Evolutionary conservation across 139 green algal species (phyloP).

Genomic region (Astrephomene gubernaculifera): DNA sequence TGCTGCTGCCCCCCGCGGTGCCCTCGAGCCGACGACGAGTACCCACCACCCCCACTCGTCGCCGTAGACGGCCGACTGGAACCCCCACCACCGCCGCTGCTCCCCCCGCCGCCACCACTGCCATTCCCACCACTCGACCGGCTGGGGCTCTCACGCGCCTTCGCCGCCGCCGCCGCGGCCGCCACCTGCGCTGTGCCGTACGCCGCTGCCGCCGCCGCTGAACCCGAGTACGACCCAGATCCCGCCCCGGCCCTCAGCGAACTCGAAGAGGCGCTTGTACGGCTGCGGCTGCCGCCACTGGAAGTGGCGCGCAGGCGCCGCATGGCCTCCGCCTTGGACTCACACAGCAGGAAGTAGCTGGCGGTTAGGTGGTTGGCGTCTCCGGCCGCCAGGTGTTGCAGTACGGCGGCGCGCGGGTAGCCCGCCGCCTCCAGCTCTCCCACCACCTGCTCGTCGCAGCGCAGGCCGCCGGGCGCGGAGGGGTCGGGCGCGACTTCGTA

Average conservation of each 20-base stretch:
- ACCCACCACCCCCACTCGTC: not conserved
- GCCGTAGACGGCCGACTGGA: constrained; percentile 19
- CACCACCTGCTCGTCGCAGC: constrained; percentile 56
- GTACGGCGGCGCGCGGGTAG: constrained; percentile 45
- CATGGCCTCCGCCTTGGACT: constrained; percentile 57
- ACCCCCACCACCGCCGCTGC: no score
- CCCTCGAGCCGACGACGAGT: not conserved
- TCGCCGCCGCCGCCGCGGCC: constrained; percentile 5
- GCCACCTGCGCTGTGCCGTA: not conserved
- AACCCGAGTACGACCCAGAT: not conserved
- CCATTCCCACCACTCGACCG: not conserved
- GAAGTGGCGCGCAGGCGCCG: constrained; percentile 16
- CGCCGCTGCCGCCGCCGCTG: not conserved
- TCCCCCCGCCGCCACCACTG: no score
- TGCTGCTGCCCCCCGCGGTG: constrained; percentile 9
- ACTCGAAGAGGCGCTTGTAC: not conserved
- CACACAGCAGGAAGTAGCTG: constrained; percentile 72
- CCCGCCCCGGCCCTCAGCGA: not conserved
- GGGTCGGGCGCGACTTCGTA: constrained; percentile 48
- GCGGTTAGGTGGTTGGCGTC: constrained; percentile 70
- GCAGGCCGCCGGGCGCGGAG: constrained; percentile 21
- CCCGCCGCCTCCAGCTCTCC: constrained; percentile 60
- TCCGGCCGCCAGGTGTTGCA: constrained; percentile 51
- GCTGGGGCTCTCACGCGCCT: not conserved
- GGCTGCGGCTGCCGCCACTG: not conserved